Evolutionary conservation across 2,329 filamentous ascomycete species (phyloP).

Genomic region (Arthroderma uncinatum): DNA sequence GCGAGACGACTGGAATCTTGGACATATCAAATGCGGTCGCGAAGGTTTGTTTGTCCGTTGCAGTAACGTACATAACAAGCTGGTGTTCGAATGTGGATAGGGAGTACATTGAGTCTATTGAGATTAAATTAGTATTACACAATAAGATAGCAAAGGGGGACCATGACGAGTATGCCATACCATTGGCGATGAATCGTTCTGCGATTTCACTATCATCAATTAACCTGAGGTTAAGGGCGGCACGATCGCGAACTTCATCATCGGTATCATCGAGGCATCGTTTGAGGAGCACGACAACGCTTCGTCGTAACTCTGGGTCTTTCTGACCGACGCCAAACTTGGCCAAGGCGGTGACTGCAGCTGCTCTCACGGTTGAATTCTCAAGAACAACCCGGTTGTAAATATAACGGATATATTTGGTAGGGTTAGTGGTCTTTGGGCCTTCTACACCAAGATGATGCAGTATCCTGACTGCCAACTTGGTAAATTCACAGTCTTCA

Average conservation of each 20-base stretch:
- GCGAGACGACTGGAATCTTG: slow-evolving; percentile 81
- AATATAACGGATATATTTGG: slow-evolving; percentile 98
- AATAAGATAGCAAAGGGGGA: neutral
- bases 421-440: slow-evolving; percentile 87
- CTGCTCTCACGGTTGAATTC: slow-evolving; percentile 89
- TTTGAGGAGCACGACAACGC: slow-evolving; percentile 81
- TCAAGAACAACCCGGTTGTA: slow-evolving; percentile 97
- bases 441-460: slow-evolving; percentile 91
- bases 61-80: slow-evolving; percentile 93
- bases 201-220: slow-evolving; percentile 87
- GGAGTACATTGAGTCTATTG: slow-evolving; percentile 80
- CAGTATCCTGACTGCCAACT: slow-evolving; percentile 86
- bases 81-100: slow-evolving; percentile 93
- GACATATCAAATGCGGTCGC: slow-evolving; percentile 78
- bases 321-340: slow-evolving; percentile 97
- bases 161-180: slow-evolving; percentile 37
- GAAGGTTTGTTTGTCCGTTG: slow-evolving; percentile 78
- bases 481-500: slow-evolving; percentile 98
- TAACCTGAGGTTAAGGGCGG: slow-evolving; percentile 78
- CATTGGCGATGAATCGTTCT: slow-evolving; percentile 81
- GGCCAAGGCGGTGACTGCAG: slow-evolving; percentile 86
- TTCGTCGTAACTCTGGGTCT: slow-evolving; percentile 92
- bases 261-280: slow-evolving; percentile 93
- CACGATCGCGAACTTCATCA: slow-evolving; percentile 93
- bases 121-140: slow-evolving; percentile 5